Evolutionary conservation across 73 alveolate genomes (phyloP), one percentile per base, ranked within the genome.

Genomic region (Strombidium stylifer): DNA sequence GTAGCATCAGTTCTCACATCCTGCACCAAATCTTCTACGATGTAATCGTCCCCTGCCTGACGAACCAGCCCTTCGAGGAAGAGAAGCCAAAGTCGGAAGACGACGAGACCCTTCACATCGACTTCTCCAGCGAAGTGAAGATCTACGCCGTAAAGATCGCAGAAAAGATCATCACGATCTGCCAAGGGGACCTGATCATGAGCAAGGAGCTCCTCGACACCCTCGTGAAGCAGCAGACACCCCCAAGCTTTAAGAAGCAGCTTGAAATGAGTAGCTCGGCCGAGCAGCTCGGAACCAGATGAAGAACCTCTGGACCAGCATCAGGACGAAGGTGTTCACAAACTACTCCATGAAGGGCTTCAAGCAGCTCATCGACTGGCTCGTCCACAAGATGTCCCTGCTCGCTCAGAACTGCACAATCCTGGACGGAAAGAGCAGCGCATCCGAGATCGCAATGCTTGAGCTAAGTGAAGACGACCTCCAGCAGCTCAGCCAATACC

Each of bases 121-220:
- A 46, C 28, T 8, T 3, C 24, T 50, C 54, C 0, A 35, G 32
- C 51, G 93, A 83, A n/a, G 48, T 83, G 11, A 83, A 64, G 28
- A 41, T 66, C 7, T 83, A 49, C 30, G 36, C 76, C 12, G 31
- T 70, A 3, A 83, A 83, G 46, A 83, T 83, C 16, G 82, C 93
- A 25, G 93, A 83, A 50, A 83, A 83, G 52, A 83, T 83, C 23
- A 83, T 83, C 0, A 83, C 85, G 8, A 83, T 83, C 0, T 83
- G 93, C 52, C 64, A 83, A 39, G 93, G 93, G 51, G 93, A 83
- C 68, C 39, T 83, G 27, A 54, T 61, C 6, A 44, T 83, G 2
- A n/a, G n/a, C n/a, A n/a, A n/a, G n/a, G n/a, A n/a, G n/a, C n/a
- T n/a, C n/a, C n/a, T n/a, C n/a, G n/a, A n/a, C n/a, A n/a, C n/a